A percentile compares a stretch with the other conserved stretches of the same genome.
phyloP scores from a whole-genome alignment of 371 early-diverging fungal species.

The Saksenaea vasiformis region DNA sequence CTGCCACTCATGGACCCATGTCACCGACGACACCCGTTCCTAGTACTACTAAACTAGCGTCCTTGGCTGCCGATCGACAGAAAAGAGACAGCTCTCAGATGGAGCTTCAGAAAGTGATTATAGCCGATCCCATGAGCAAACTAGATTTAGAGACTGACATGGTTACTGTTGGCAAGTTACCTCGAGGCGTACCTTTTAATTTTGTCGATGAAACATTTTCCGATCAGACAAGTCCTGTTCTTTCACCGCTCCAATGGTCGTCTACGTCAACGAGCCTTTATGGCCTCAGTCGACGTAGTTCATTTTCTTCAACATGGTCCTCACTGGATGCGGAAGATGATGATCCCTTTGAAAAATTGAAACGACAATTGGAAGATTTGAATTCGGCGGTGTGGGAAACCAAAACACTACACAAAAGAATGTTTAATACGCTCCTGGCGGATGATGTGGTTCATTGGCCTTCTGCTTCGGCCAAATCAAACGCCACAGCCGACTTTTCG shows the following conservation, averaged over 20 bases:
- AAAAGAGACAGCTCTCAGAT: background rate
- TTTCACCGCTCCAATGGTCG: slow-evolving; percentile 39
- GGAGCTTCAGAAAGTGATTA: background rate
- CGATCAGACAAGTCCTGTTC: slow-evolving; percentile 25
- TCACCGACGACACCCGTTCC: slow-evolving; percentile 17
- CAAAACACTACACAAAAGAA: slow-evolving; percentile 50
- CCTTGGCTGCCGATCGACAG: slow-evolving; percentile 33
- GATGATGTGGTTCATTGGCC: slow-evolving; percentile 36
- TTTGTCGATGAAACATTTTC: slow-evolving; percentile 15
- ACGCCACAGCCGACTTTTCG: slow-evolving; percentile 22
- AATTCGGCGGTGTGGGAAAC: slow-evolving; percentile 53
- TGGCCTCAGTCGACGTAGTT: slow-evolving; percentile 41
- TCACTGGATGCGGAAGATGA: slow-evolving; percentile 34
- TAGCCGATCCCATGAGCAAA: background rate
- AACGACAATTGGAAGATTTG: slow-evolving; percentile 49
- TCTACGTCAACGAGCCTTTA: slow-evolving; percentile 21
- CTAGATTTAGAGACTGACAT: background rate
- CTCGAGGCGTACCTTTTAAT: background rate
- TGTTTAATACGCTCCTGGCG: slow-evolving; percentile 41
- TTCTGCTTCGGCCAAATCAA: slow-evolving; percentile 3
- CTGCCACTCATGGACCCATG: slow-evolving; percentile 35
- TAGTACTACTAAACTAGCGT: slow-evolving; percentile 33
- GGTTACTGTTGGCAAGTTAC: background rate
- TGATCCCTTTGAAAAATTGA: slow-evolving; percentile 54
- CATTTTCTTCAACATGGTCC: slow-evolving; percentile 45